Evolutionary conservation across 371 early-diverging fungal genomes (phyloP), one percentile per base, ranked within the genome.

Genomic region (Batkoa obscura): DNA sequence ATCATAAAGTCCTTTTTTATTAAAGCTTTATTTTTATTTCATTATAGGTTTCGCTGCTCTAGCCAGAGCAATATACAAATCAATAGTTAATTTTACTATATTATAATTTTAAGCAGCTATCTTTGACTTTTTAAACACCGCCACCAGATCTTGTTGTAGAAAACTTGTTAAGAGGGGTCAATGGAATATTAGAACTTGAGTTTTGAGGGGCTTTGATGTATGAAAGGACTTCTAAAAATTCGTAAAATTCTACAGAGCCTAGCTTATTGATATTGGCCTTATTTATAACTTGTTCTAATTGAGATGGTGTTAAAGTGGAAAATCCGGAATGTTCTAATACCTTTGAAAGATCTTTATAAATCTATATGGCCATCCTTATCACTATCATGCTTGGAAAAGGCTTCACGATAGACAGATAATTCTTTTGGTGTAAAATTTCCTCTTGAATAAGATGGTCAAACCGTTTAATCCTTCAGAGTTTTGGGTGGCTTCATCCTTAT

Each of bases 381-480:
- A 4, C 53, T 55, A 62, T 84, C 85, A 50, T 69, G 58, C 57
- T 73, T 72, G 23, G 68, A 60, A 63, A 86, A 88, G 34, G 75
- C 79, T 31, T 68, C 62, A 38, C 76, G 68, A 66, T 79, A 81
- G 15, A 67, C 65, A 34, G 69, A 76, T 34, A 88, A 65, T 60
- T 88, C 86, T 43, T 78, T 76, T 5, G 84, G 80, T 12, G 72
- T 66, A 68, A 84, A 84, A 58, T 72, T 77, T 3, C 74, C 74
- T n/a, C 83, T 76, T 9, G 75, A 74, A 59, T 56, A 62, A n/a
- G n/a, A n/a, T n/a, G n/a, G n/a, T n/a, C n/a, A n/a, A n/a, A n/a
- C n/a, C n/a, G n/a, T n/a, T 38, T 30, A 63, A 48, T 43, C 61
- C 57, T 12, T 55, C 42, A 35, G 59, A 56, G 46, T 23, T 54